Evolutionary conservation across 768 basidiomycete genomes (phyloP).

Genomic region (Panaeolus cyanescens): DNA sequence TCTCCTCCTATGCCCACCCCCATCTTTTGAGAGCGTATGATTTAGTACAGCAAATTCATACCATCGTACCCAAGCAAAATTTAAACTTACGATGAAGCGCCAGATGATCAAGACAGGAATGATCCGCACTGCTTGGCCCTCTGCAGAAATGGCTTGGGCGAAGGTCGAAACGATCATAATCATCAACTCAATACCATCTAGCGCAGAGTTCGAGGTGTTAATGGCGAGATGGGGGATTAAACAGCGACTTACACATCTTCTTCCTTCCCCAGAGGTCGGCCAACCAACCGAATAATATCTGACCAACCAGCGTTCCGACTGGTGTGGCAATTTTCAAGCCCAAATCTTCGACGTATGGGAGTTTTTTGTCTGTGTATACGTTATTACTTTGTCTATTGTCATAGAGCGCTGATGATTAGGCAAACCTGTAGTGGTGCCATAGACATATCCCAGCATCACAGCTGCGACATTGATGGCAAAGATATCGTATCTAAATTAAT

Average conservation of each 20-base stretch:
- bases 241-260: conserved; percentile 64
- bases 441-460: conserved; percentile 82
- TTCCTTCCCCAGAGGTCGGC: conserved; percentile 77
- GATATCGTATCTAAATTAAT: conserved; percentile 62
- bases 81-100: conserved; percentile 71
- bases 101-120: conserved; percentile 81
- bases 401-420: too few relatives aligned
- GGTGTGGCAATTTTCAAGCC: conserved; percentile 79
- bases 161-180: conserved; percentile 81
- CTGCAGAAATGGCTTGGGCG: conserved; percentile 73
- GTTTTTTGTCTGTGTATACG: too few relatives aligned
- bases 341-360: conserved; percentile 66
- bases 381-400: too few relatives aligned
- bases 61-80: too few relatives aligned
- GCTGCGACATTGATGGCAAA: conserved; percentile 89
- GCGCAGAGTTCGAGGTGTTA: too few relatives aligned
- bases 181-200: conserved; percentile 73
- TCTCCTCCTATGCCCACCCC: conserved; percentile 88
- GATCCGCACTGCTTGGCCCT: conserved; percentile 63
- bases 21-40: conserved; percentile 38
- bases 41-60: background rate
- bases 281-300: conserved; percentile 78
- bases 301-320: conserved; percentile 75
- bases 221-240: background rate
- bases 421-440: too few relatives aligned